Base-by-base conservation (phyloP, 148 eudicot genomes). In the Arctostaphylos glauca region DNA sequence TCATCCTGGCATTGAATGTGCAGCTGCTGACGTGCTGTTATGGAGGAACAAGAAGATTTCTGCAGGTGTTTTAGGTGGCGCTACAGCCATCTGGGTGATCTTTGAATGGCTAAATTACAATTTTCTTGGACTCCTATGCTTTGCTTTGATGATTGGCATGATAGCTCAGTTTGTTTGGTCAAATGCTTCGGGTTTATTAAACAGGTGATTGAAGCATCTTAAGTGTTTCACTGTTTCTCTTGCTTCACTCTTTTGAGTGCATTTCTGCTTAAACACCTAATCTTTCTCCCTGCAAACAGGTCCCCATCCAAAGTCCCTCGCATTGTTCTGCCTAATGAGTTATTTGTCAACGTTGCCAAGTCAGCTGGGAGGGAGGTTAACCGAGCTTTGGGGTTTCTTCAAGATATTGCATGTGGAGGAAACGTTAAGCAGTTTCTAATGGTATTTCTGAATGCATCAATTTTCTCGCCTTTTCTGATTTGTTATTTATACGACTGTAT, bases 21-120 rank as follows among this genome's bases (percentile, higher is more conserved):
- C 82, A 95, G 99, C 98, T 92, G 99, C 99, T 83, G 98, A 94
- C 90, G 93, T 91, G 70, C 83, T 96, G 87, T 81, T 94, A 53
- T 96, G 99, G 98, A 93, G 99, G 89, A 94, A 94, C 92, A 96
- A 94, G 89, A 96, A 94, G 87, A 94, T 93, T 19, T 94, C 99
- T 74, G 90, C 92, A 50, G 77, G 98, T 54, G 90, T 93, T 80
- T 55, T 96, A 58, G 86, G 72, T 76, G 88, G 85, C 81, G 95
- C 98, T 55, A 94, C 97, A 44, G 89, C 81, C 46, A 54, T 91
- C 31, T 96, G 98, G 98, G 91, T 91, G 83, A 86, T 94, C 67
- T 96, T 96, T 80, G 94, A 94, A 85, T 96, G 98, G 97, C 94
- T 93, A 10, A 87, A 94, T 60, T 96, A 92, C 87, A 79, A 94